These are phyloP conservation scores for Sphaceloma murrayae DNA, from an alignment of 2,329 filamentous ascomycete species.

Conservation along the genomic window DNA sequence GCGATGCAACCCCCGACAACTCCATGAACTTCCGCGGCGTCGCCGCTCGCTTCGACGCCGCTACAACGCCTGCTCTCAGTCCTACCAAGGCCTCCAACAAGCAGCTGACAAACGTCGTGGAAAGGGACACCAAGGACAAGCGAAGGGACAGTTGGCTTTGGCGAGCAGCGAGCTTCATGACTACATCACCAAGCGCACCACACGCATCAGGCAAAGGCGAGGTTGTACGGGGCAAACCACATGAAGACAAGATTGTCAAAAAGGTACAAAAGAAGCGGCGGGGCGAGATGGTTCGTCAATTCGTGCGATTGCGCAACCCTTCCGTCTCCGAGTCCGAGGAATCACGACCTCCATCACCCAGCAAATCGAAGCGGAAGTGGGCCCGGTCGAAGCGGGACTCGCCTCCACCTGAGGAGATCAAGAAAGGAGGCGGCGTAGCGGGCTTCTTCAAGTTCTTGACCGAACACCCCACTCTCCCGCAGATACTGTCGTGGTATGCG, in stretches of 20 bases:
- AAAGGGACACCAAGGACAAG: conserved; percentile 25
- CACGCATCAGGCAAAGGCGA: conserved; percentile 31
- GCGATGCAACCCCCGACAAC: conserved; percentile 35
- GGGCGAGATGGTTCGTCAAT: conserved; percentile 22
- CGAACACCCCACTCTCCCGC: conserved; percentile 54
- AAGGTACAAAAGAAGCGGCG: conserved; percentile 28
- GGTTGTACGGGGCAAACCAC: conserved; percentile 24
- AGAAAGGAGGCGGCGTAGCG: conserved; percentile 26
- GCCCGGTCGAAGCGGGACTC: conserved; percentile 12
- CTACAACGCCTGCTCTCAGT: conserved; percentile 22
- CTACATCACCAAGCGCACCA: conserved; percentile 1
- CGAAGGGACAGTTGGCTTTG: conserved; percentile 11
- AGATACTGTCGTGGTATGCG: conserved; percentile 56
- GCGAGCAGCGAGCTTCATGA: conserved; percentile 8
- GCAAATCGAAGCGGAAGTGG: conserved; percentile 17
- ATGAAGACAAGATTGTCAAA: conserved; percentile 32
- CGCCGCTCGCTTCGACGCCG: conserved; percentile 20
- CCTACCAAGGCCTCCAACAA: conserved; percentile 29
- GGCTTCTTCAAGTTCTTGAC: conserved; percentile 54
- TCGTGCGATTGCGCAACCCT: conserved; percentile 24
- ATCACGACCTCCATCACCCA: neutral
- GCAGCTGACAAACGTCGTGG: conserved; percentile 24
- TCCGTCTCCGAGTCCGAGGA: conserved; percentile 26
- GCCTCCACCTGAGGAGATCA: conserved; percentile 18
- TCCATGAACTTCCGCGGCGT: conserved; percentile 21